phyloP scores from a whole-genome alignment of 306 rosid genomes.

The Lathyrus sativus region DNA sequence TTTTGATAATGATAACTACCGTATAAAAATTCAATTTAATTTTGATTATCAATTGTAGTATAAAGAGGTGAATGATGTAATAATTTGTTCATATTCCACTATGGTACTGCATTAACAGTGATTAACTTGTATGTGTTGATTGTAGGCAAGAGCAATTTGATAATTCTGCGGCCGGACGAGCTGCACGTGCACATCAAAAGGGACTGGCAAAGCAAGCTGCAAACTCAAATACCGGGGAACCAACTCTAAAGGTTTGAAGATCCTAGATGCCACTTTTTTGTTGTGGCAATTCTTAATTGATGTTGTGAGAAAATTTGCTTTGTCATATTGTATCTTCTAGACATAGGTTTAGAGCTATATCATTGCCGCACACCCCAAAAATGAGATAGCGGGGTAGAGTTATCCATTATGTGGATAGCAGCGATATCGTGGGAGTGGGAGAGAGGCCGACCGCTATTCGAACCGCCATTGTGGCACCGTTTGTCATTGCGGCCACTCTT shows the following conservation, averaged over 20 bases:
- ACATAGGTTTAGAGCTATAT: neutral
- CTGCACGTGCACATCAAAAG: constrained; percentile 80
- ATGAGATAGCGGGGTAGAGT: too few species aligned
- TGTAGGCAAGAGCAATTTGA: constrained; percentile 83
- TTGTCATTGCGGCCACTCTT: too few species aligned
- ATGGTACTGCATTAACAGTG: too few species aligned
- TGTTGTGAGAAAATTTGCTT: neutral
- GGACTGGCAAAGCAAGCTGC: constrained; percentile 74
- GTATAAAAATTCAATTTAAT: neutral
- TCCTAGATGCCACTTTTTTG: constrained; percentile 18
- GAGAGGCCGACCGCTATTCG: too few species aligned
- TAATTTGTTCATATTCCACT: too few species aligned
- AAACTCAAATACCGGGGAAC: constrained; percentile 69
- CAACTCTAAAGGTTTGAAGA: constrained; percentile 67
- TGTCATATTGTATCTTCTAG: neutral
- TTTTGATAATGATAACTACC: too few species aligned
- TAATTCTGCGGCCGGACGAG: constrained; percentile 84
- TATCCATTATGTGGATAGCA: too few species aligned
- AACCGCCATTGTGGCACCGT: too few species aligned
- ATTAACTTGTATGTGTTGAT: constrained; percentile 7
- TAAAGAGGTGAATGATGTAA: too few species aligned
- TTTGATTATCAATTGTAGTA: too few species aligned
- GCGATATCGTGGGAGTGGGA: too few species aligned
- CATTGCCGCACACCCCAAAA: too few species aligned
- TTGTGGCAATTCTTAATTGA: constrained; percentile 18